phyloP scores from a whole-genome alignment of 148 eudicot species.

The Amaranthus palmeri region DNA sequence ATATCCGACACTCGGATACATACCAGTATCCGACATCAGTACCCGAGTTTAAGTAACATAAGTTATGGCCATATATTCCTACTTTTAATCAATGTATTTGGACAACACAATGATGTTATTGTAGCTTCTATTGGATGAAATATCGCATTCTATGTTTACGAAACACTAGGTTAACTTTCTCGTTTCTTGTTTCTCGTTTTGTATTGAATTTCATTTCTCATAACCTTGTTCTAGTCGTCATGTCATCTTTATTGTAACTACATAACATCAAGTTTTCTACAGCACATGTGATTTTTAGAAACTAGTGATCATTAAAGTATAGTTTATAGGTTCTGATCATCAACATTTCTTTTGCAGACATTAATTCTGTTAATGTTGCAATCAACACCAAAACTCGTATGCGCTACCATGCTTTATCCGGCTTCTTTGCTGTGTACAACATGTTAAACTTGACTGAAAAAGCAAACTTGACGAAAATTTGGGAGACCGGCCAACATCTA shows the following conservation, averaged over 20 bases:
- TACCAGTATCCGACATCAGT: no score
- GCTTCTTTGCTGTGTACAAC: conserved; percentile 69
- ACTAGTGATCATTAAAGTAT: background rate
- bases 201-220: no score
- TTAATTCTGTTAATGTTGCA: conserved; percentile 21
- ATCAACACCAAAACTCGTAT: conserved; percentile 21
- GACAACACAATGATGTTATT: no score
- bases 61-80: no score
- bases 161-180: no score
- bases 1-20: no score
- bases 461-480: conserved; percentile 52
- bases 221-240: background rate
- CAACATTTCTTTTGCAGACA: conserved; percentile 21
- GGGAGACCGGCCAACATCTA: conserved; percentile 50
- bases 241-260: background rate
- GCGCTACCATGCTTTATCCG: conserved; percentile 76
- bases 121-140: no score
- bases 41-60: no score
- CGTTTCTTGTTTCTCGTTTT: no score
- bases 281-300: background rate
- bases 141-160: no score
- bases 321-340: background rate
- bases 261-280: background rate
- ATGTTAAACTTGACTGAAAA: conserved; percentile 43
- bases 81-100: no score